These are phyloP conservation scores for Neurospora sp. DNA, from an alignment of 495 filamentous ascomycete species.

Conservation along the genomic window DNA sequence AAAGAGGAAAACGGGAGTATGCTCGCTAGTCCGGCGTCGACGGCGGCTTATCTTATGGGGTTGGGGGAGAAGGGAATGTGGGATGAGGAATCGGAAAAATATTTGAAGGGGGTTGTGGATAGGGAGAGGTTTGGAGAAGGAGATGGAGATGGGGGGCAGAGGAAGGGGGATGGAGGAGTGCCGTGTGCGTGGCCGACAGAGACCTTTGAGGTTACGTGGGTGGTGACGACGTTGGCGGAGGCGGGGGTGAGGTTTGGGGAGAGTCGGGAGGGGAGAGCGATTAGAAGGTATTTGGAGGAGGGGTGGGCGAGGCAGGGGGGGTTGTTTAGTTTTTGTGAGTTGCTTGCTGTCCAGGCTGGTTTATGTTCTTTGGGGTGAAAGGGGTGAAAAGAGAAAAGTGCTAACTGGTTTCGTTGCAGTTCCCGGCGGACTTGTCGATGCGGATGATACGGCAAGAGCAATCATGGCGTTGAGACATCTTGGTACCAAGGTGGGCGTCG, in stretches of 20 bases:
- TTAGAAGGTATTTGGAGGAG: neutral
- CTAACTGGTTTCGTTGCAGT: neutral
- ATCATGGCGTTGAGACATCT: neutral
- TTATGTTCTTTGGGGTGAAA: no score
- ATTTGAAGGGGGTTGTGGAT: neutral
- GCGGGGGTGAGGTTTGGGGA: neutral
- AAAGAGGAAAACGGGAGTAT: neutral
- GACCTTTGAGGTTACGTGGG: neutral
- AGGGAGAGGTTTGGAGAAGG: neutral
- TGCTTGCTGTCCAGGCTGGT: neutral
- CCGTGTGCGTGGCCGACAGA: neutral
- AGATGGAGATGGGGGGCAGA: neutral
- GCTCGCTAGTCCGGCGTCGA: neutral
- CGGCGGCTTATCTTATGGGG: neutral
- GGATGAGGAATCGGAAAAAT: neutral
- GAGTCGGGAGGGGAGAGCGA: neutral
- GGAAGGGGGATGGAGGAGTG: neutral
- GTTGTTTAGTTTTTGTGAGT: neutral
- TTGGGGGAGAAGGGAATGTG: neutral
- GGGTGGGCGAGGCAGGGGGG: neutral
- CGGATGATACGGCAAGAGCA: neutral
- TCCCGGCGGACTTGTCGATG: neutral
- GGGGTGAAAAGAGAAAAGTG: neutral
- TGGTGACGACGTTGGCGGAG: neutral
- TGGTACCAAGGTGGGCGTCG: neutral